Conservation (phyloP, 1,284 basidiomycete species). For the Ustilago bromivora region DNA sequence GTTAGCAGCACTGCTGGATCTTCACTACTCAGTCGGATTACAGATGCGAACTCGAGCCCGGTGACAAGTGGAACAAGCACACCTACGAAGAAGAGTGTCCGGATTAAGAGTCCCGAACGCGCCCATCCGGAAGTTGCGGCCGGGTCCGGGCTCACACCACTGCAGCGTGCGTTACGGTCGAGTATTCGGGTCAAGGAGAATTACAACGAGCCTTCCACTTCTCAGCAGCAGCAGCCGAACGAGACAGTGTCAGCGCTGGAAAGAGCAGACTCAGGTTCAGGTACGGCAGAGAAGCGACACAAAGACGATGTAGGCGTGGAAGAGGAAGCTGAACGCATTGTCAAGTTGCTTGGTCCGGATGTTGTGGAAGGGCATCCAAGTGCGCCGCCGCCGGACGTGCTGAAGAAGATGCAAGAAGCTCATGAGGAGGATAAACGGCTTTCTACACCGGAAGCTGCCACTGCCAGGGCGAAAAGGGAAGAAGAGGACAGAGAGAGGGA, state of each 20-base stretch:
- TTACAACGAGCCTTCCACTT: slow-evolving; percentile 12
- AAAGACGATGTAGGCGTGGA: slow-evolving; percentile 61
- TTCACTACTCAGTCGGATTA: slow-evolving; percentile 16
- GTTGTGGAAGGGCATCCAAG: slow-evolving; percentile 62
- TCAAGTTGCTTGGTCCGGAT: slow-evolving; percentile 61
- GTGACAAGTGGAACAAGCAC: slow-evolving; percentile 45
- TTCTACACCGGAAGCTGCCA: slow-evolving; percentile 34
- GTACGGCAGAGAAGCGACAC: slow-evolving; percentile 48
- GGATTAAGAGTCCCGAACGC: slow-evolving; percentile 48
- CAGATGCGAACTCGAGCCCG: slow-evolving; percentile 27
- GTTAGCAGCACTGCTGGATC: slow-evolving; percentile 6
- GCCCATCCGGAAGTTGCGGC: slow-evolving; percentile 33
- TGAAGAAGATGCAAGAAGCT: slow-evolving; percentile 47
- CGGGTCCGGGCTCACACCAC: slow-evolving; percentile 23
- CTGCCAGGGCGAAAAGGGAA: slow-evolving; percentile 31
- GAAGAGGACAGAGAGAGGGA: slow-evolving; percentile 31
- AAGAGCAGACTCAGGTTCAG: slow-evolving; percentile 21
- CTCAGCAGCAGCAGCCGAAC: slow-evolving; percentile 2
- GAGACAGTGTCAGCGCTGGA: slow-evolving; percentile 9
- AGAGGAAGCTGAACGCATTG: slow-evolving; percentile 64
- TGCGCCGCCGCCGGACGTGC: slow-evolving; percentile 41
- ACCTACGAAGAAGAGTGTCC: slow-evolving; percentile 47
- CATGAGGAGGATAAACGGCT: slow-evolving; percentile 33
- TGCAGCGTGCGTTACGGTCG: slow-evolving; percentile 39
- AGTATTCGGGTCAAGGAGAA: slow-evolving; percentile 48